phyloP scores from a whole-genome alignment of 805 yeast species.

The Myxozyma vanderwaltii region DNA sequence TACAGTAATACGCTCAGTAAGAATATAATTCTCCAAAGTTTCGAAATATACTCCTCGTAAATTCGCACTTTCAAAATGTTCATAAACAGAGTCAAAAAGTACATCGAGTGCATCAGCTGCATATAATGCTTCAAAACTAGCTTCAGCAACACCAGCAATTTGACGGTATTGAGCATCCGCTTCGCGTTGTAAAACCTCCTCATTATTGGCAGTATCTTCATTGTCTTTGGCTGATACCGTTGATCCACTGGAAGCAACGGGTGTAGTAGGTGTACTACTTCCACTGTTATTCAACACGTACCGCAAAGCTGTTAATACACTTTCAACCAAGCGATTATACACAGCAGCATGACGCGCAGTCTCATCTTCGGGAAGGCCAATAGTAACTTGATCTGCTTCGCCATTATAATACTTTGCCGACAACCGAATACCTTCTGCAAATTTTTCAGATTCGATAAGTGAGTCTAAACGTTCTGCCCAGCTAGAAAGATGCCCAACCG shows the following conservation, averaged over 20 bases:
- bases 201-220: slow-evolving; percentile 1
- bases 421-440: slow-evolving; percentile 57
- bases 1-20: slow-evolving; percentile 48
- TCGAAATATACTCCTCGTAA: slow-evolving; percentile 52
- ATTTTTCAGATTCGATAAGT: slow-evolving; percentile 52
- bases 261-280: slow-evolving; percentile 29
- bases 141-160: slow-evolving; percentile 41
- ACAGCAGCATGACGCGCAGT: slow-evolving; percentile 53
- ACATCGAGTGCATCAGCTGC: slow-evolving; percentile 45
- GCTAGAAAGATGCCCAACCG: slow-evolving; percentile 59
- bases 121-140: slow-evolving; percentile 48
- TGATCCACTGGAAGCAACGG: slow-evolving; percentile 9
- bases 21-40: slow-evolving; percentile 54
- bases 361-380: slow-evolving; percentile 58
- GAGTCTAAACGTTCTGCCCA: slow-evolving; percentile 69
- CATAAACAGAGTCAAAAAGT: slow-evolving; percentile 51
- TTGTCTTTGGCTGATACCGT: not conserved
- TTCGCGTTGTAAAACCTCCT: slow-evolving; percentile 26
- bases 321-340: slow-evolving; percentile 55
- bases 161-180: slow-evolving; percentile 40
- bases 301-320: slow-evolving; percentile 56
- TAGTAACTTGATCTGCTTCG: slow-evolving; percentile 50
- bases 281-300: slow-evolving; percentile 44
- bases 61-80: slow-evolving; percentile 45
- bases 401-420: slow-evolving; percentile 59